phyloP scores from a whole-genome alignment of 2,329 filamentous ascomycete genomes.

The Stachybotrys echinatus region DNA sequence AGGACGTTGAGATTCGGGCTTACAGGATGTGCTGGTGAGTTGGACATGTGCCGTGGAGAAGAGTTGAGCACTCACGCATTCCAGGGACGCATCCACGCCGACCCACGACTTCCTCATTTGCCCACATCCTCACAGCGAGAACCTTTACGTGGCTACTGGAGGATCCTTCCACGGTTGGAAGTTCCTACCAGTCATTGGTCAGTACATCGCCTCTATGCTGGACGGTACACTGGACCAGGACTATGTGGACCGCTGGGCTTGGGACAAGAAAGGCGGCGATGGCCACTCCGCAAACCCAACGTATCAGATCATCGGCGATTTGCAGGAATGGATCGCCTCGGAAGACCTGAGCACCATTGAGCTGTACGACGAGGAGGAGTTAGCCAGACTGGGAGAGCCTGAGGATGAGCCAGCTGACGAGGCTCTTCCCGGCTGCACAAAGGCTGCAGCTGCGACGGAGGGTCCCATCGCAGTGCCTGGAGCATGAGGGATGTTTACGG shows the following conservation, averaged over 20 bases:
- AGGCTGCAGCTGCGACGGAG: too few relatives aligned
- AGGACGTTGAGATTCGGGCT: slow-evolving; percentile 31
- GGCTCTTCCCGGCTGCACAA: too few relatives aligned
- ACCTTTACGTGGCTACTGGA: slow-evolving; percentile 55
- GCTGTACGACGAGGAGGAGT: neutral
- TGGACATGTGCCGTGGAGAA: neutral
- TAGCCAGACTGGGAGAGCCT: neutral
- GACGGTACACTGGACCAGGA: slow-evolving; percentile 32
- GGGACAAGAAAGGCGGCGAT: slow-evolving; percentile 36
- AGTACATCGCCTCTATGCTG: slow-evolving; percentile 49
- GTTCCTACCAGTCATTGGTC: slow-evolving; percentile 57
- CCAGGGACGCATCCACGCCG: slow-evolving; percentile 56
- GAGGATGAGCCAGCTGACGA: too few relatives aligned
- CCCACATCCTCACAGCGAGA: slow-evolving; percentile 40
- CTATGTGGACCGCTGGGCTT: slow-evolving; percentile 37
- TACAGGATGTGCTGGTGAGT: slow-evolving; percentile 43
- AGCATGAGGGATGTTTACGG: too few relatives aligned
- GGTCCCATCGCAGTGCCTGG: too few relatives aligned
- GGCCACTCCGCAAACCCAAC: slow-evolving; percentile 36
- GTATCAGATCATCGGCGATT: slow-evolving; percentile 33
- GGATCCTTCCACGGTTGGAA: slow-evolving; percentile 64
- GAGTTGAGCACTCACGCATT: slow-evolving; percentile 8
- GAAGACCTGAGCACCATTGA: neutral
- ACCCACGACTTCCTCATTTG: slow-evolving; percentile 59
- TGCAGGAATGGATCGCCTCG: slow-evolving; percentile 28